Evolutionary conservation across 75 land plant genomes (phyloP).

Genomic region (Pseudotsuga menziesii): DNA sequence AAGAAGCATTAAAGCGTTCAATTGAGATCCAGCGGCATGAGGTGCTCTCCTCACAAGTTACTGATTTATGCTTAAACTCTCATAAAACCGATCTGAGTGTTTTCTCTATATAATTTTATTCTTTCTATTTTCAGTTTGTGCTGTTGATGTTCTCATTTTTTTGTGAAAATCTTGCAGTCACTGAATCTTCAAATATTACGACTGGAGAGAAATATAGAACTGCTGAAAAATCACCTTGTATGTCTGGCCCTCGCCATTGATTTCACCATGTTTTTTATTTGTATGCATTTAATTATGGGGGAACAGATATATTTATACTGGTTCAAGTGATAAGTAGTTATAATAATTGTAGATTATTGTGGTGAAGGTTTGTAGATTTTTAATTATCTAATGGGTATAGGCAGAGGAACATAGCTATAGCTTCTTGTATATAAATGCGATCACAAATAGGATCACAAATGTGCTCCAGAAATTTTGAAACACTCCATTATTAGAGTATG

Average conservation of each 20-base stretch:
- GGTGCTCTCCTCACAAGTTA: constrained; percentile 28
- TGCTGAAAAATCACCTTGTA: constrained; percentile 33
- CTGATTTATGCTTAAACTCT: no score
- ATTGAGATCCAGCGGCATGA: constrained; percentile 67
- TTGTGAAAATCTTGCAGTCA: constrained; percentile 32
- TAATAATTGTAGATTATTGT: neutral
- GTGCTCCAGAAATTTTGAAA: no score
- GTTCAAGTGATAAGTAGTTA: neutral
- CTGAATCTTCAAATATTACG: constrained; percentile 54
- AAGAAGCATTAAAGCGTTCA: constrained; percentile 74
- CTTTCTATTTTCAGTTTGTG: neutral
- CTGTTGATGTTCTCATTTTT: constrained; percentile 1
- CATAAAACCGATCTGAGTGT: no score
- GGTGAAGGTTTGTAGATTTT: neutral
- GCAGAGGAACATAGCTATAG: neutral
- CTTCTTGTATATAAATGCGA: neutral
- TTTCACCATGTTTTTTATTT: neutral
- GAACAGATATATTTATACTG: neutral
- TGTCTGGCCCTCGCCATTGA: neutral
- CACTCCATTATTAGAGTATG: no score
- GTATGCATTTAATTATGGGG: neutral
- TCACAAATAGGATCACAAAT: neutral
- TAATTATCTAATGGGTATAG: no score
- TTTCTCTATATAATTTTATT: neutral
- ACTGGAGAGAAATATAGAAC: constrained; percentile 28